A percentile compares a stretch with the other conserved stretches of the same genome.
Evolutionary conservation across 371 early-diverging fungal genomes (phyloP).

Genomic region (Pancytospora epiphaga): DNA sequence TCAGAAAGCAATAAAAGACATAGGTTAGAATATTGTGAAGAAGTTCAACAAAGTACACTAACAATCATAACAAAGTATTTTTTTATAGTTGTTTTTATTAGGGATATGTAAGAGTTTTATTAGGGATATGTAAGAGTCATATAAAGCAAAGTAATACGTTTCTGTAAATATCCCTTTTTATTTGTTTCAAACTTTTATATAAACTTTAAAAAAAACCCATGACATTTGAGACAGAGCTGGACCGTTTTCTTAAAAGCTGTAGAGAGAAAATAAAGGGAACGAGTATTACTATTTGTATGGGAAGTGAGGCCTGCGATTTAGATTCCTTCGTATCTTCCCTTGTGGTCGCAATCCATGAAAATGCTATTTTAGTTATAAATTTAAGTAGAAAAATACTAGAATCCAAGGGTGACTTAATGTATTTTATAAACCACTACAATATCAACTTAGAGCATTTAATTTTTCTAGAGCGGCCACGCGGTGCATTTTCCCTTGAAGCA

Average conservation of each 20-base stretch:
- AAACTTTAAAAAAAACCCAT: not conserved
- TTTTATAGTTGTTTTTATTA: too few species aligned
- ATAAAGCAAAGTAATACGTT: too few species aligned
- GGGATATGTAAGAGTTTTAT: too few species aligned
- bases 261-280: slow-evolving; percentile 16
- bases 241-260: slow-evolving; percentile 29
- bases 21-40: too few species aligned
- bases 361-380: slow-evolving; percentile 55
- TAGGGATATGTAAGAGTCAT: too few species aligned
- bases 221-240: slow-evolving; percentile 27
- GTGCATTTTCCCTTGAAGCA: slow-evolving; percentile 15
- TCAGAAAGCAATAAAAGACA: too few species aligned
- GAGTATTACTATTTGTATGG: slow-evolving; percentile 46
- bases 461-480: slow-evolving; percentile 44
- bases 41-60: too few species aligned
- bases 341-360: slow-evolving; percentile 48
- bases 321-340: slow-evolving; percentile 59
- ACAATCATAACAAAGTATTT: too few species aligned
- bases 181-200: too few species aligned
- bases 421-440: slow-evolving; percentile 32
- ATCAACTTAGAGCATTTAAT: slow-evolving; percentile 52
- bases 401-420: slow-evolving; percentile 56
- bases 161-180: too few species aligned
- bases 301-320: slow-evolving; percentile 58
- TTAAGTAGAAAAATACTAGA: slow-evolving; percentile 53